These are phyloP conservation scores for Naganishia vishniacii DNA, from an alignment of 768 basidiomycete genomes.

Conservation along the genomic window DNA sequence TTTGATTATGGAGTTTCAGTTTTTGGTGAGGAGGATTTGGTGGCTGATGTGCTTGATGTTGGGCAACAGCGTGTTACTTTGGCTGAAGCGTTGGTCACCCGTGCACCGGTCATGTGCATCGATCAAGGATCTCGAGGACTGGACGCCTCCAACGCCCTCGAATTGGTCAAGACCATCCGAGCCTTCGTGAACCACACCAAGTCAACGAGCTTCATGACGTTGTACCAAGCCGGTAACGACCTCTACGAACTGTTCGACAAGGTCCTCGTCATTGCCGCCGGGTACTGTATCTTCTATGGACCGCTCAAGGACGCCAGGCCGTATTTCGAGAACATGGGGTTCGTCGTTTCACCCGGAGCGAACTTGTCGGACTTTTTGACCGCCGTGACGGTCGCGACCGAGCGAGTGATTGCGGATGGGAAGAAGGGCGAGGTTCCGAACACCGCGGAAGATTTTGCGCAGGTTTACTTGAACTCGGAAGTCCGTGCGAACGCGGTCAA, in stretches of 20 bases:
- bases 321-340: conserved; percentile 33
- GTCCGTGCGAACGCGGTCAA: neutral
- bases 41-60: conserved; percentile 1
- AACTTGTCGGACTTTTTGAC: conserved; percentile 32
- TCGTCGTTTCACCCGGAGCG: conserved; percentile 21
- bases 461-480: conserved; percentile 5
- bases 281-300: conserved; percentile 28
- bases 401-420: conserved; percentile 26
- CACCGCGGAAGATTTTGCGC: conserved; percentile 21
- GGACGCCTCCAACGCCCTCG: conserved; percentile 29
- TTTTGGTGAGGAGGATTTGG: conserved; percentile 1
- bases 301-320: conserved; percentile 23
- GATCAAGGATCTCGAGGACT: conserved; percentile 31
- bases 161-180: conserved; percentile 23
- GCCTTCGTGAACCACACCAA: conserved; percentile 26
- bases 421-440: conserved; percentile 37
- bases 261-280: conserved; percentile 31
- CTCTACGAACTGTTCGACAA: conserved; percentile 33
- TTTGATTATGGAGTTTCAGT: conserved; percentile 1
- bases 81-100: conserved; percentile 27
- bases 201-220: conserved; percentile 22
- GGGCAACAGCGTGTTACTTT: conserved; percentile 23
- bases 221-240: conserved; percentile 30
- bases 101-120: conserved; percentile 24
- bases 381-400: conserved; percentile 22